Evolutionary conservation across 2,329 filamentous ascomycete species (phyloP), one percentile per base, ranked within the genome.

Genomic region (Lithohypha guttulata): DNA sequence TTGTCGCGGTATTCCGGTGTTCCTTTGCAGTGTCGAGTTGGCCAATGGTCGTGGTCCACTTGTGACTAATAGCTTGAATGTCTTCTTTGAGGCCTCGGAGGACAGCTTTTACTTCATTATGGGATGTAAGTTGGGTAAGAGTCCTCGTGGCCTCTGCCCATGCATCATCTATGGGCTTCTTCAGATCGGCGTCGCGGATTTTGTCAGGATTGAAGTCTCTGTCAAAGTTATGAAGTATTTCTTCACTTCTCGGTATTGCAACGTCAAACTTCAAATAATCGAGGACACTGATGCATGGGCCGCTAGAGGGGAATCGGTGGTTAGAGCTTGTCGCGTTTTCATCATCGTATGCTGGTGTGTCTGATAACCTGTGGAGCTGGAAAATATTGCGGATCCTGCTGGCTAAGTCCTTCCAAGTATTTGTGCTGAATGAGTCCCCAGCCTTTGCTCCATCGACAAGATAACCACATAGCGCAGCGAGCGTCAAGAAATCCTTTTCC

Each of bases 361-460:
- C 33, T 6, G 18, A 14, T 6, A 15, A 32, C 17, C 7, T 9
- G 15, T 15, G n/a, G 22, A 25, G 20, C n/a, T 27, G 7, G 22
- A 15, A 35, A 3, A 9, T 6, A 5, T 3, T 26, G 6, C 11
- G 7, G 14, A 35, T 35, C 13, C 7, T 13, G 17, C 6, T 9
- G 11, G 8, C 17, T 23, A 31, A 18, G 6, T 31, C 11, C 6
- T 19, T 14, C 64, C 64, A 69, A 5, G 54, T 54, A n/a, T 54
- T 45, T 21, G 59, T 55, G 2, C 57, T 55, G 9, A 68, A 55
- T 22, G 57, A 54, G n/a, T 64, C 55, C 2, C 66, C 66, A 2
- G 57, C 55, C 43, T 69, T 70, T 9, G 55, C 56, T 19, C 59
- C 56, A 41, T 70, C 66, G 1, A 69, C 65, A 4, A 69, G 54